Evolutionary conservation across 2,329 filamentous ascomycete species (phyloP).

Genomic region (Colletotrichum sp.): DNA sequence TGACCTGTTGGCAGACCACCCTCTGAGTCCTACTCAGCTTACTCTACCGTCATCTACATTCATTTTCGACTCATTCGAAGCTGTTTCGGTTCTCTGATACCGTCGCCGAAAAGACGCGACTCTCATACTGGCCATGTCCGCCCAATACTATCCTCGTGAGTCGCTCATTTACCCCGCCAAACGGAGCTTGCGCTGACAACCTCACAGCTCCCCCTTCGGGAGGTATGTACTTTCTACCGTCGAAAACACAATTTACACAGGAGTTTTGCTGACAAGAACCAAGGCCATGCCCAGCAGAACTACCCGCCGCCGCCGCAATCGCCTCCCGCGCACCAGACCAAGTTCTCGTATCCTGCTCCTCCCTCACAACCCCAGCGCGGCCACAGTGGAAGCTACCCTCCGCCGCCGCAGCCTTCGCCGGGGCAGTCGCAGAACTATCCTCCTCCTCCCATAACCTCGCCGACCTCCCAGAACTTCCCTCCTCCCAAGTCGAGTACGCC

Average conservation of each 20-base stretch:
- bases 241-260: background rate
- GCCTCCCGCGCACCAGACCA: constrained; percentile 49
- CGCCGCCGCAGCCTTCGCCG: constrained; percentile 28
- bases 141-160: constrained; percentile 20
- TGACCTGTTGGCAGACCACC: constrained; percentile 1
- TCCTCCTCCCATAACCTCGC: constrained; percentile 29
- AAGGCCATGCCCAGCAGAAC: constrained; percentile 34
- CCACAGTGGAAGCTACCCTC: constrained; percentile 31
- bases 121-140: constrained; percentile 5
- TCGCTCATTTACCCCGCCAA: background rate
- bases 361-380: constrained; percentile 28
- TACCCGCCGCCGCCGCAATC: constrained; percentile 54
- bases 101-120: background rate
- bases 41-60: background rate
- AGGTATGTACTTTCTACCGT: background rate
- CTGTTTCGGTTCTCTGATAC: background rate
- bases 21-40: background rate
- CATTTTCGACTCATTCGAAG: background rate
- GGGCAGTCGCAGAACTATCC: constrained; percentile 24
- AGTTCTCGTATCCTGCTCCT: constrained; percentile 50
- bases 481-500: constrained; percentile 33
- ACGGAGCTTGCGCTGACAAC: constrained; percentile 4
- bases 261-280: background rate
- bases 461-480: constrained; percentile 17
- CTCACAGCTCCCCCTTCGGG: constrained; percentile 14